Conservation (phyloP, 179 eudicot species). For the Carnegiea gigantea region DNA sequence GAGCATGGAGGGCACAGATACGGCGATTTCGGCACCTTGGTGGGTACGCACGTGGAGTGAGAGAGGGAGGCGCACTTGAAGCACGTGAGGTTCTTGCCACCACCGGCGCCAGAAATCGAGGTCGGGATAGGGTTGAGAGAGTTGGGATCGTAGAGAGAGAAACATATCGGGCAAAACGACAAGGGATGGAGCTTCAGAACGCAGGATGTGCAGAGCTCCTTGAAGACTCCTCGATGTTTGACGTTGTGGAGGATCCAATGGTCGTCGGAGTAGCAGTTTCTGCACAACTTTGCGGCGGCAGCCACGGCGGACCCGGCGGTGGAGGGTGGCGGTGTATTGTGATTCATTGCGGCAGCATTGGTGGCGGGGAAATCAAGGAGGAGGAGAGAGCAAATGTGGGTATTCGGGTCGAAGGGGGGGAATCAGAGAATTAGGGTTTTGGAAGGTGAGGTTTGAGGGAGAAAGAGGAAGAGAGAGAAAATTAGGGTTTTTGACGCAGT, state of each 20-base stretch:
- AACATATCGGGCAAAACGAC: conserved; percentile 76
- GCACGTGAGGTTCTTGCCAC: conserved; percentile 37
- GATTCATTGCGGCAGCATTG: conserved; percentile 15
- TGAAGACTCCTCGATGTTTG: conserved; percentile 43
- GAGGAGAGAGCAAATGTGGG: background rate
- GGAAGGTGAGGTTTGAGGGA: background rate
- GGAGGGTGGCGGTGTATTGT: conserved; percentile 2
- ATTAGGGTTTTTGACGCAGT: conserved; percentile 23
- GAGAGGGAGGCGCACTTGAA: conserved; percentile 59
- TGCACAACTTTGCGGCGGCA: conserved; percentile 39
- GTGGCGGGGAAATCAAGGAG: conserved; percentile 9
- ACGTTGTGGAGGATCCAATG: conserved; percentile 62
- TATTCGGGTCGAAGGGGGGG: background rate
- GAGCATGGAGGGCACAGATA: conserved; percentile 65
- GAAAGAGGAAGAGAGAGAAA: background rate
- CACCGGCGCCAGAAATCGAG: conserved; percentile 6
- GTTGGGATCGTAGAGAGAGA: conserved; percentile 46
- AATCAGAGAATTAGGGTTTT: background rate
- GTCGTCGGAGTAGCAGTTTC: conserved; percentile 54
- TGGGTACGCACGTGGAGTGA: conserved; percentile 51
- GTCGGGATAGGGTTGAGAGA: conserved; percentile 32
- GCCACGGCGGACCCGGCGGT: conserved; percentile 18
- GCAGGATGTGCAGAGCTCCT: conserved; percentile 77
- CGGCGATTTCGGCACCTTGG: conserved; percentile 38
- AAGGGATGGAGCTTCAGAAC: conserved; percentile 60